phyloP scores from a whole-genome alignment of 2,329 filamentous ascomycete genomes.

The Penicillium sp. region DNA sequence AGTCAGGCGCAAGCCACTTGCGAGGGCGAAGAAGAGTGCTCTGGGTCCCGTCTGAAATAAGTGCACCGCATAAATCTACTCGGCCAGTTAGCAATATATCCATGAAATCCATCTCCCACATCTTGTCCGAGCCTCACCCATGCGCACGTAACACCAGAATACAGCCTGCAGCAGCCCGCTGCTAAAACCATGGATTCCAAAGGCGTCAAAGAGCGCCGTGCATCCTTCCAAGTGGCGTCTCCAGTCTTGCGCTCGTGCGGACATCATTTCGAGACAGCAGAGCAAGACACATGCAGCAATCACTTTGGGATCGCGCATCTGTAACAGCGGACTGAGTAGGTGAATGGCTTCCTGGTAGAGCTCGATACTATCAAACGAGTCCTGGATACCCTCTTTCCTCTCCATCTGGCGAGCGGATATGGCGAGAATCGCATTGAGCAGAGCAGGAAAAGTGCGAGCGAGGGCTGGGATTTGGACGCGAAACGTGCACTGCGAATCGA shows the following conservation, averaged over 20 bases:
- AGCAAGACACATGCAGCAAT: conserved; percentile 61
- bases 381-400: conserved; percentile 53
- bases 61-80: conserved; percentile 60
- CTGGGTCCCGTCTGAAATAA: conserved; percentile 60
- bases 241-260: conserved; percentile 58
- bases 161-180: conserved; percentile 60
- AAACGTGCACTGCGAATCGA: conserved; percentile 60
- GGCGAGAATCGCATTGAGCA: conserved; percentile 60
- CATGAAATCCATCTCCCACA: neutral
- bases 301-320: conserved; percentile 56
- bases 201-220: conserved; percentile 59
- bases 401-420: conserved; percentile 62
- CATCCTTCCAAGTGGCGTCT: conserved; percentile 63
- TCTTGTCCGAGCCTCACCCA: conserved; percentile 48
- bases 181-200: conserved; percentile 58
- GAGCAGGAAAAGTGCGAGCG: conserved; percentile 53
- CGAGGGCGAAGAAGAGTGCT: conserved; percentile 57
- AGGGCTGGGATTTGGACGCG: conserved; percentile 58
- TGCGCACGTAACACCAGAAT: conserved; percentile 65
- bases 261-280: conserved; percentile 63
- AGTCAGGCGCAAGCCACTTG: conserved; percentile 55
- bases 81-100: conserved; percentile 9
- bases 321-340: conserved; percentile 55
- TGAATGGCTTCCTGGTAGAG: conserved; percentile 61
- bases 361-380: conserved; percentile 58